phyloP scores from a whole-genome alignment of 2,329 filamentous ascomycete genomes.

The Arachnomyces sp. region DNA sequence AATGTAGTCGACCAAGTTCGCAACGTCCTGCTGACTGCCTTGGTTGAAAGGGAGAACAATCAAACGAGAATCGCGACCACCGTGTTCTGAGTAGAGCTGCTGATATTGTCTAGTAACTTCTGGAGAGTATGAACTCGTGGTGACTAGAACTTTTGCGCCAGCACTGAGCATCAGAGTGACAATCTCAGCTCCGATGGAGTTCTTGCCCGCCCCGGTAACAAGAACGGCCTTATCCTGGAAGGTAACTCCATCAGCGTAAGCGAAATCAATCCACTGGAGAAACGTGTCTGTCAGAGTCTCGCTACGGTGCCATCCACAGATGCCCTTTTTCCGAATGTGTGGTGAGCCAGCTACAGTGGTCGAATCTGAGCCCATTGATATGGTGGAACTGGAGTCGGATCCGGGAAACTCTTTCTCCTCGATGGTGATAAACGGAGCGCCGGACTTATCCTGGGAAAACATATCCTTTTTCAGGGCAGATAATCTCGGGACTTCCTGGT shows the following conservation, averaged over 20 bases:
- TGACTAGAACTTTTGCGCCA: conserved; percentile 33
- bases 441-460: no score
- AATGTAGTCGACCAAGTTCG: conserved; percentile 31
- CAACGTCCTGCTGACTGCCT: conserved; percentile 32
- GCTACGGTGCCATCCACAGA: conserved; percentile 14
- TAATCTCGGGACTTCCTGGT: no score
- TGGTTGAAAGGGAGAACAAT: conserved; percentile 34
- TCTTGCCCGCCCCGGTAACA: conserved; percentile 29
- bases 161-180: conserved; percentile 24
- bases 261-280: conserved; percentile 8
- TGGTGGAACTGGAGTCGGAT: background rate
- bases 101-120: conserved; percentile 26
- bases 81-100: conserved; percentile 25
- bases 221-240: conserved; percentile 26
- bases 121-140: conserved; percentile 27
- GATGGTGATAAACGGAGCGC: no score
- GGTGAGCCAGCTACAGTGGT: background rate
- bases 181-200: conserved; percentile 30
- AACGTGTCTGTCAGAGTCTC: conserved; percentile 11
- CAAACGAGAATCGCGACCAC: conserved; percentile 27
- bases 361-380: background rate
- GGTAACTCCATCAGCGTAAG: conserved; percentile 13
- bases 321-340: conserved; percentile 11
- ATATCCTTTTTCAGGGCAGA: no score
- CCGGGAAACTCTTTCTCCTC: no score